Base-by-base conservation (phyloP, 1,284 basidiomycete species). In the Trametes hirsuta region DNA sequence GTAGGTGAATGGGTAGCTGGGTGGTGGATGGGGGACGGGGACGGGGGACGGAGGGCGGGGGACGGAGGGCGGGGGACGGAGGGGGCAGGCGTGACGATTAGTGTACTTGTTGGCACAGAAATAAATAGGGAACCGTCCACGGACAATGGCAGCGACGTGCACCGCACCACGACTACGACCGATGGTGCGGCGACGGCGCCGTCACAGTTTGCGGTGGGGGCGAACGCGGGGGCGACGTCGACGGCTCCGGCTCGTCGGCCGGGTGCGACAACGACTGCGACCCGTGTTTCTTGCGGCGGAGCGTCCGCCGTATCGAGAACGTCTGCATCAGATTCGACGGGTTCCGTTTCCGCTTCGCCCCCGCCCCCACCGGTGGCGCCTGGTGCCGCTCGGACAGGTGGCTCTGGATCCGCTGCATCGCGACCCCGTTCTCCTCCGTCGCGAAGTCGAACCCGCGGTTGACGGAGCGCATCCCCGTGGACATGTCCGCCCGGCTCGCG, bases 391-490 rank as follows among this genome's bases (percentile, higher is more conserved):
- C 87, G 2, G 91, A 92, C 36, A 93, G 74, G 69, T 90, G 87
- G 53, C 80, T 90, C 74, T 93, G 91, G 75, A 93, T 88, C 56
- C 91, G 78, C 58, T 84, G 84, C 75, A 93, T 89, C 42, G 91
- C 91, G 24, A 94, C 87, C 45, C 94, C 93, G 57, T 84, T 81
- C 74, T 96, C 94, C 74, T 96, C 94, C 24, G 85, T 86, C 22
- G 87, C 83, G 70, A 95, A 95, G 74, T 91, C 90, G 73, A 94
- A 96, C 3, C 94, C 94, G 59, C 88, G 88, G 63, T 91, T 80
- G 34, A 86, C 76, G 1, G 85, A 84, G 15, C 84, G 80, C 53
- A 89, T 59, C 42, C 94, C 94, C 1, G 92, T 95, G 11, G 90
- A 84, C 94, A 95, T 93, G 71, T 93, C 91, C 21, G 88, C 90